Base-by-base conservation (phyloP, 148 eudicot species). In the Spergularia marina region DNA sequence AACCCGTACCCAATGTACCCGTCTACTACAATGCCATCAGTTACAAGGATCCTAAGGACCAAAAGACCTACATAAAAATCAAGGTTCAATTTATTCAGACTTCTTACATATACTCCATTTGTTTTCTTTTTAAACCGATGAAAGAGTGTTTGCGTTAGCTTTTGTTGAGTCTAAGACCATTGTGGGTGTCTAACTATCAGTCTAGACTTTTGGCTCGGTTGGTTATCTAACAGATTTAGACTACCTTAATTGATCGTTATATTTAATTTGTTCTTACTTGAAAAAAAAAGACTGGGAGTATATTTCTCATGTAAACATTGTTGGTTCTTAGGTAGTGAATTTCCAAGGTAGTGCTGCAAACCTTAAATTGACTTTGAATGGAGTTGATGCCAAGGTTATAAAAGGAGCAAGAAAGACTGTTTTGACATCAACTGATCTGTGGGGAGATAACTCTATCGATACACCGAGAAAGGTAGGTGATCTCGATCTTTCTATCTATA, bases 381-480 rank as follows among this genome's bases (percentile, higher is more conserved):
- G 86, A 41, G 40, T 86, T 72, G 83, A 74, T 63, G 61, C 60
- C 9, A 76, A 78, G 54, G 44, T 72, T 15, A 34, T 87, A 40
- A 73, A 78, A 41, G 84, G 84, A 2, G 80, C 80, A 40, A 75
- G 70, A 10, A 54, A 71, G 66, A 82, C 80, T 25, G 61, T 83
- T 17, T 78, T 91, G 8, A 65, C 82, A 21, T 84, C 89, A 36
- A 16, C 16, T n/a, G 63, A 74, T 6, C n/a, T 76, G 10, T 18
- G 64, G 7, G 75, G 64, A 13, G 75, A 69, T 9, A 80, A 80
- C n/a, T 80, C 91, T 41, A 86, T 89, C 68, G 75, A 61, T 23
- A 63, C 82, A 40, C 97, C 93, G 23, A 79, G 49, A 1, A 86
- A 84, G 93, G 97, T 91, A 23, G n/a, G n/a, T n/a, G 81, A 16